phyloP scores from a whole-genome alignment of 2,329 filamentous ascomycete genomes.

The Zymoseptoria pseudotritici region DNA sequence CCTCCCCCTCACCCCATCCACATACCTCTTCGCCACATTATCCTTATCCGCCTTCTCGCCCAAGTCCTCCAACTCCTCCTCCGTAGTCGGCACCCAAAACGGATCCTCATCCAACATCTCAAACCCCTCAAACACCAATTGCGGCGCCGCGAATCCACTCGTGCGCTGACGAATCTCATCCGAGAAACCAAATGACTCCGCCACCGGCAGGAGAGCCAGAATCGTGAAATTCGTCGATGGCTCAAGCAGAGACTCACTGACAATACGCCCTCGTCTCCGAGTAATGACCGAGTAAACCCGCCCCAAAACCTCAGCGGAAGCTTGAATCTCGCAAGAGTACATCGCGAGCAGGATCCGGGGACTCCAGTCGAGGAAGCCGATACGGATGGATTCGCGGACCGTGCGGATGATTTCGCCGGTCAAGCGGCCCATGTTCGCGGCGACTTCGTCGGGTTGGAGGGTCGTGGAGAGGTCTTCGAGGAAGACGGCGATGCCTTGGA shows the following conservation, averaged over 20 bases:
- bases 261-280: constrained; percentile 77
- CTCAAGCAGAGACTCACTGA: constrained; percentile 86
- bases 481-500: constrained; percentile 87
- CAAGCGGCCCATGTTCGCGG: constrained; percentile 66
- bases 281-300: constrained; percentile 98
- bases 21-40: constrained; percentile 93
- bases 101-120: constrained; percentile 92
- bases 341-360: constrained; percentile 92
- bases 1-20: constrained; percentile 76
- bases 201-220: constrained; percentile 76
- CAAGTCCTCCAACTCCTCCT: constrained; percentile 92
- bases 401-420: constrained; percentile 92
- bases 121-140: constrained; percentile 88
- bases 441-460: constrained; percentile 47
- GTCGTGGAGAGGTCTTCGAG: constrained; percentile 69
- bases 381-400: constrained; percentile 72
- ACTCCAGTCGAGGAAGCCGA: constrained; percentile 91
- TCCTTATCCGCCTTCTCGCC: constrained; percentile 89
- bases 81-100: constrained; percentile 94
- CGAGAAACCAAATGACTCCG: constrained; percentile 89
- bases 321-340: constrained; percentile 97
- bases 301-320: constrained; percentile 86
- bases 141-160: constrained; percentile 81
- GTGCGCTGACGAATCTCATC: constrained; percentile 96
- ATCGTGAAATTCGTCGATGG: constrained; percentile 97